Conservation (phyloP, 1,284 basidiomycete species). For the Rhodotorula sp. region DNA sequence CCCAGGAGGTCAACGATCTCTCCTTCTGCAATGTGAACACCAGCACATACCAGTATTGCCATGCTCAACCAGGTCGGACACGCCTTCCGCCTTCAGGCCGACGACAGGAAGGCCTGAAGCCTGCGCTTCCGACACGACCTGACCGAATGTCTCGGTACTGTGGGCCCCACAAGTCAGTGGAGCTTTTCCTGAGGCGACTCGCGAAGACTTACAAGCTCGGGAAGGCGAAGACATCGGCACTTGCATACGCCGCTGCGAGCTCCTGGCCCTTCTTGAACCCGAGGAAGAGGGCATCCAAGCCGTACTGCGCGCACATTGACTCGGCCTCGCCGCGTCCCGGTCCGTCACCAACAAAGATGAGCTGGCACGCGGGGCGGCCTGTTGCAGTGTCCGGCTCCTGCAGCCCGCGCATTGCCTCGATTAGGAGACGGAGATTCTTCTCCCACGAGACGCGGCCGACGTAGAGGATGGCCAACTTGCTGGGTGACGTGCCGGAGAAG, state of each 20-base stretch:
- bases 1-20: not conserved
- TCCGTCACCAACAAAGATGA: constrained; percentile 61
- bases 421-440: constrained; percentile 61
- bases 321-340: constrained; percentile 57
- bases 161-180: not conserved
- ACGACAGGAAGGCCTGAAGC: constrained; percentile 61
- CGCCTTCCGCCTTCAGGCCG: constrained; percentile 61
- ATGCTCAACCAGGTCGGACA: constrained; percentile 59
- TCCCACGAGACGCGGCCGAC: constrained; percentile 58
- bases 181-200: fast-evolving
- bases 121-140: constrained; percentile 61
- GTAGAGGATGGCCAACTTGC: constrained; percentile 50
- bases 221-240: constrained; percentile 60
- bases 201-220: constrained; percentile 47
- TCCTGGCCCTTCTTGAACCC: constrained; percentile 56
- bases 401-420: constrained; percentile 54
- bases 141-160: constrained; percentile 58
- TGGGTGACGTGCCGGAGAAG: constrained; percentile 37
- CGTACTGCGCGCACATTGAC: constrained; percentile 52
- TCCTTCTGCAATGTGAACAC: too few relatives aligned
- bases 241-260: constrained; percentile 57
- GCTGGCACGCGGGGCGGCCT: constrained; percentile 48
- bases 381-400: constrained; percentile 40
- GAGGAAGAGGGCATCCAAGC: constrained; percentile 57
- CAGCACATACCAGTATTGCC: constrained; percentile 51